Percentiles rank a stretch among this genome's conserved stretches.
phyloP scores from a whole-genome alignment of 2,329 filamentous ascomycete genomes.

The Lanzia echinophila region DNA sequence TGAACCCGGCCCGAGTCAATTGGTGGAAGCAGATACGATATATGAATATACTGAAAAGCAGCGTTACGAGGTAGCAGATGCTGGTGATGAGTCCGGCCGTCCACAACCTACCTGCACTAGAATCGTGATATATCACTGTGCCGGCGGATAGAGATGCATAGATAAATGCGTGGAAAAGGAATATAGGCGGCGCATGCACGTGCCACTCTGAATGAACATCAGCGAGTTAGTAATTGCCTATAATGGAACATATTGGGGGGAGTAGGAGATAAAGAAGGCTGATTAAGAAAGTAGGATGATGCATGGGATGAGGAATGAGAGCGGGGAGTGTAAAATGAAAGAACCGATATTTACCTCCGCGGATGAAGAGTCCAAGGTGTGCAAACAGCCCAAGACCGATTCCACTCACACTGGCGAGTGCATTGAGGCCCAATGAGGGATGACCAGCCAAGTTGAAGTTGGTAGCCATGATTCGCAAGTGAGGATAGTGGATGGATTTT shows the following conservation, averaged over 20 bases:
- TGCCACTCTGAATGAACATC: too few relatives aligned
- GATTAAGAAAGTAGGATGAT: too few relatives aligned
- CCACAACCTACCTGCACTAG: background rate
- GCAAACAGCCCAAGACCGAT: background rate
- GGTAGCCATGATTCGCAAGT: background rate
- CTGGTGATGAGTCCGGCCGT: background rate
- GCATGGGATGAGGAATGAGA: too few relatives aligned
- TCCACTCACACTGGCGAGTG: background rate
- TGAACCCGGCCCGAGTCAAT: background rate
- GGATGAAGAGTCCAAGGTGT: conserved; percentile 1
- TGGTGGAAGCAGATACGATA: background rate
- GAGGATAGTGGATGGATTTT: background rate
- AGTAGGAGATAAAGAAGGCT: too few relatives aligned
- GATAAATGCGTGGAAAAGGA: background rate
- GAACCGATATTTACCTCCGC: too few relatives aligned
- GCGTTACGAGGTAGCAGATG: background rate
- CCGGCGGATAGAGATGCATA: background rate
- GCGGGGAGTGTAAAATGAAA: too few relatives aligned
- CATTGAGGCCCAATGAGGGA: background rate
- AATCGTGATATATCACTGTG: background rate
- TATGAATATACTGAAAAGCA: background rate
- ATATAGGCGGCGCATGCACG: background rate
- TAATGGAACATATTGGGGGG: too few relatives aligned
- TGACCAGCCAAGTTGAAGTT: background rate
- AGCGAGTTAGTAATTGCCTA: too few relatives aligned